Base-by-base conservation (phyloP, 164 flowering plant species). In the Vitis amurensis region DNA sequence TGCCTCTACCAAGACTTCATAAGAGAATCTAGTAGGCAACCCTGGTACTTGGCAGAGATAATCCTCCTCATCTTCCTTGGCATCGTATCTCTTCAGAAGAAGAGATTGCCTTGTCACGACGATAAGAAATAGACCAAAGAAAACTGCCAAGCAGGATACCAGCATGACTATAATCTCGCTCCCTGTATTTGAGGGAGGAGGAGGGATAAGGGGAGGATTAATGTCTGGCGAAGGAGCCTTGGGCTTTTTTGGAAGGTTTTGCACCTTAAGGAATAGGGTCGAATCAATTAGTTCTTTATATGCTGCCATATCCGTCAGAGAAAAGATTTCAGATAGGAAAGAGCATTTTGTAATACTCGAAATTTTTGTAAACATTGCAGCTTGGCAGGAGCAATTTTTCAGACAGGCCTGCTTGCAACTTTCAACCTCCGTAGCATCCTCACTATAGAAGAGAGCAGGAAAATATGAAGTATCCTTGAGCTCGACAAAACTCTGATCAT, bases 321-420 rank as follows among this genome's bases (percentile, higher is more conserved):
- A 59, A 10, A 23, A 59, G 30, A 59, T 59, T 23, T 59, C 31
- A 27, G 30, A 2, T 9, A 27, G 12, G 11, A 59, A 59, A 9
- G 19, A 0, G 61, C 61, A 59, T 2, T 0, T 9, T 59, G 0
- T 13, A 13, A 11, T 0, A 10, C 13, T 13, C 12, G 0, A 19
- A 59, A 3, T 0, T 16, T 58, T 4, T 16, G 8, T 10, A 1
- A 59, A 73, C 0, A 73, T 17, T 12, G 75, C 75, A 60, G 67
- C 75, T 55, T 61, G 55, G 63, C 75, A 73, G 27, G 75, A 59
- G 47, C 75, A 73, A 19, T 61, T 66, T 8, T 11, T 55, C 15
- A 79, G 50, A 63, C 82, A 76, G 10, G 75, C 73, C 9, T 73
- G 59, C 59, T 56, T 56, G 23, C 59, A 56, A 56, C 59, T 56